phyloP scores from a whole-genome alignment of 805 yeast genomes.

The Kodamaea nitidulidarum region DNA sequence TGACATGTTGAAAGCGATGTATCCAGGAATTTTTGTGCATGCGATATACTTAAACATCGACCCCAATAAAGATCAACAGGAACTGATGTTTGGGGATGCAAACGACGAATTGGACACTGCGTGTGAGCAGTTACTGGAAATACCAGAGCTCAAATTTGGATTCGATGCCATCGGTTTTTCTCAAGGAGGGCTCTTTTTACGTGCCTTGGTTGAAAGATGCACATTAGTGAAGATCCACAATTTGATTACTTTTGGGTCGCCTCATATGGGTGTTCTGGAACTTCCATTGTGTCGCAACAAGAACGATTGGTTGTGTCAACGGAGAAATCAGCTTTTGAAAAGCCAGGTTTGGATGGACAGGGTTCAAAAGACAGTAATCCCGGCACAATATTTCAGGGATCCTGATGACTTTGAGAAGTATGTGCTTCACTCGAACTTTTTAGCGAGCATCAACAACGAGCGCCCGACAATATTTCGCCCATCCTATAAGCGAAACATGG shows the following conservation, averaged over 20 bases:
- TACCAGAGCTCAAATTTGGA: slow-evolving; percentile 48
- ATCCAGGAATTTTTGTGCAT: slow-evolving; percentile 52
- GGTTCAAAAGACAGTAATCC: slow-evolving; percentile 55
- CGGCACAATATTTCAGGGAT: slow-evolving; percentile 78
- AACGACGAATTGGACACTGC: slow-evolving; percentile 51
- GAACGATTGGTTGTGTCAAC: slow-evolving; percentile 56
- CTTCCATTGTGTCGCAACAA: slow-evolving; percentile 53
- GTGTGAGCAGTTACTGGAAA: slow-evolving; percentile 48
- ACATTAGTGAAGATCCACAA: slow-evolving; percentile 36
- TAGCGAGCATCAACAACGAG: slow-evolving; percentile 70
- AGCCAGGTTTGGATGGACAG: slow-evolving; percentile 55
- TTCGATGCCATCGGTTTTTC: slow-evolving; percentile 77
- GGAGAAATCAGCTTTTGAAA: slow-evolving; percentile 51
- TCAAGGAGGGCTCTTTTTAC: slow-evolving; percentile 78
- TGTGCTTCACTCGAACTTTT: slow-evolving; percentile 50
- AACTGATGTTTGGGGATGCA: slow-evolving; percentile 57
- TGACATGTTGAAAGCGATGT: slow-evolving; percentile 35
- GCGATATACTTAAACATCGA: slow-evolving; percentile 50
- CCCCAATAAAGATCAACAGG: slow-evolving; percentile 48
- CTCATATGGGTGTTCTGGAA: slow-evolving; percentile 73
- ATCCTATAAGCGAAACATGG: slow-evolving; percentile 43
- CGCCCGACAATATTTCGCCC: slow-evolving; percentile 22
- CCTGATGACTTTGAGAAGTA: slow-evolving; percentile 51
- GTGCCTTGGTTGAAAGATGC: slow-evolving; percentile 64
- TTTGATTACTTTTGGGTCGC: slow-evolving; percentile 74